These are phyloP conservation scores for Alternaria sp. DNA, from an alignment of 2,329 filamentous ascomycete genomes.

Conservation along the genomic window DNA sequence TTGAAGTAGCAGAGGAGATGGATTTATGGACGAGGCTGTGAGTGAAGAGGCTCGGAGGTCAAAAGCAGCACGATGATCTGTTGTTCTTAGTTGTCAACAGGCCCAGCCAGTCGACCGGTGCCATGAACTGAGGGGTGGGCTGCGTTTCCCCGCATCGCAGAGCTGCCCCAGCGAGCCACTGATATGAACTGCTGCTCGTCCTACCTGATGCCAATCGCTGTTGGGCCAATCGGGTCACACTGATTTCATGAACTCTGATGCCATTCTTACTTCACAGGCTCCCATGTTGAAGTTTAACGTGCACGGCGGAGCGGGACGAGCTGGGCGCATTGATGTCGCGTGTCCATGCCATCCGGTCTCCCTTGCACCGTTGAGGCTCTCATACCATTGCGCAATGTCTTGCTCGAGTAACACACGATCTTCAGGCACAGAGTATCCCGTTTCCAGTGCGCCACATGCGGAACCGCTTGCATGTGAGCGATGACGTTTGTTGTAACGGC, in stretches of 20 bases:
- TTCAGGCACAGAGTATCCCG: conserved; percentile 17
- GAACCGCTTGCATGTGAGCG: conserved; percentile 12
- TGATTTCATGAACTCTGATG: conserved; percentile 14
- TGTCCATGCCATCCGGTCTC: not conserved
- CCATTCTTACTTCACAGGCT: conserved; percentile 5
- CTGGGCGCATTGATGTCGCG: conserved; percentile 10
- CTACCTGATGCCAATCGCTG: conserved; percentile 8
- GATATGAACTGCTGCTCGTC: conserved; percentile 13
- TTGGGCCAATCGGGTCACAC: conserved; percentile 22
- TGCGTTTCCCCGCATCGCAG: conserved; percentile 33
- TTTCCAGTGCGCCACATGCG: conserved; percentile 14
- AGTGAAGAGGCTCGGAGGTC: conserved; percentile 11
- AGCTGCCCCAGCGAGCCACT: conserved; percentile 26
- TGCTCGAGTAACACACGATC: conserved; percentile 2
- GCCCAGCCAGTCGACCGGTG: conserved; percentile 22
- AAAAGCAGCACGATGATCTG: conserved; percentile 1
- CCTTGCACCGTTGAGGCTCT: not conserved
- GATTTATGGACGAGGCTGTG: conserved; percentile 8
- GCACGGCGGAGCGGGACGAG: conserved; percentile 5
- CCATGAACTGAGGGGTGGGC: conserved; percentile 31
- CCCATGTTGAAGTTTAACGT: not conserved
- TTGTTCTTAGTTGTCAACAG: conserved; percentile 13
- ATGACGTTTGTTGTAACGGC: conserved; percentile 15
- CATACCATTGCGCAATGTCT: not conserved
- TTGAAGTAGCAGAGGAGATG: not conserved